Conservation (phyloP, 257 asterid species). For the Solanum appendiculatum region DNA sequence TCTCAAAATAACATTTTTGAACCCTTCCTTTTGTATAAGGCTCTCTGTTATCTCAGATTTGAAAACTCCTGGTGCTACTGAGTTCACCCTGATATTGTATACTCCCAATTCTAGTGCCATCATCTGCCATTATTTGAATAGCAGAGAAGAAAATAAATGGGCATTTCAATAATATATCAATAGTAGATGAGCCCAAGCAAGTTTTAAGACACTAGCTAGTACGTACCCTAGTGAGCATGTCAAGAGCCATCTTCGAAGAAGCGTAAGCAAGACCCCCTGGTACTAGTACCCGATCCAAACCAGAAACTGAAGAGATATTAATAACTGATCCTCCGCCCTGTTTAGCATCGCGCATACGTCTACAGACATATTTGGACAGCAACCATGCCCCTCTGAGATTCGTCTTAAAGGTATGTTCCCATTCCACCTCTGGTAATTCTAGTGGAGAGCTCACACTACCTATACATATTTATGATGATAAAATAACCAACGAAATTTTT, state of each 20-base stretch:
- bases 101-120: neutral
- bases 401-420: slow-evolving; percentile 7
- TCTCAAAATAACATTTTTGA: slow-evolving; percentile 10
- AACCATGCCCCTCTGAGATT: slow-evolving; percentile 21
- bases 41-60: neutral
- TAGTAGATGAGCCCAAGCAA: neutral
- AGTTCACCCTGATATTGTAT: neutral
- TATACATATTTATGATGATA: neutral
- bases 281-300: slow-evolving; percentile 11
- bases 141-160: neutral
- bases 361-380: slow-evolving; percentile 17
- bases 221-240: slow-evolving; percentile 18
- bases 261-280: slow-evolving; percentile 22
- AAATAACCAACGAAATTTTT: neutral
- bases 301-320: slow-evolving; percentile 20
- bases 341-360: slow-evolving; percentile 12
- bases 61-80: neutral
- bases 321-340: slow-evolving; percentile 19
- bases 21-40: neutral
- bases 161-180: neutral
- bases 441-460: slow-evolving; percentile 8
- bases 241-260: slow-evolving; percentile 13
- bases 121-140: neutral
- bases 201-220: neutral
- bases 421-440: slow-evolving; percentile 21